phyloP scores from a whole-genome alignment of 179 eudicot genomes.

The Corrigiola litoralis region DNA sequence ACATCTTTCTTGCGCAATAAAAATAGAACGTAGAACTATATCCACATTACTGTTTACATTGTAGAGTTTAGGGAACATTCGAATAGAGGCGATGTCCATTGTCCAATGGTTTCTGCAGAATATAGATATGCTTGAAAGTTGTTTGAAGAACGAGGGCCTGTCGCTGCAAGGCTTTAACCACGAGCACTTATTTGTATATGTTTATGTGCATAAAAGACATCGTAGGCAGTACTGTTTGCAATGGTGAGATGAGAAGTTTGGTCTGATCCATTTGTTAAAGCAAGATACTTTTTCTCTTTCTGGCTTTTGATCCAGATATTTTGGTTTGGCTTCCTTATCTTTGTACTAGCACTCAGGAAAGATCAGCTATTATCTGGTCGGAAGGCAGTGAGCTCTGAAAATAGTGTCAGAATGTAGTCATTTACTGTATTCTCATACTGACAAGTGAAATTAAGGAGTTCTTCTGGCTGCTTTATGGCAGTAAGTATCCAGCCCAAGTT shows the following conservation, averaged over 20 bases:
- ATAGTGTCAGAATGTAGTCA: not conserved
- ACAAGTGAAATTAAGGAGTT: not conserved
- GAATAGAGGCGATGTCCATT: too few species aligned
- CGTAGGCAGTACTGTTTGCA: not conserved
- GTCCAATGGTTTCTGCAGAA: not conserved
- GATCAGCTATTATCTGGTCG: not conserved
- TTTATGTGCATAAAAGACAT: too few species aligned
- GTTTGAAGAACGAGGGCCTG: not conserved
- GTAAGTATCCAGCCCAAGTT: not conserved
- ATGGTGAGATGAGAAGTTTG: not conserved
- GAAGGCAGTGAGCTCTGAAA: constrained; percentile 1
- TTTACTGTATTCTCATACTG: not conserved
- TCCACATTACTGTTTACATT: not conserved
- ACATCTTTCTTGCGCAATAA: not conserved
- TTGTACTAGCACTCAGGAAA: constrained; percentile 2
- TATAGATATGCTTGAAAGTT: not conserved
- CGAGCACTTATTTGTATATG: too few species aligned
- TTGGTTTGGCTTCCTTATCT: not conserved
- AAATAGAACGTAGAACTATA: too few species aligned
- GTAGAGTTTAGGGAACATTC: not conserved
- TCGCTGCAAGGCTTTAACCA: not conserved
- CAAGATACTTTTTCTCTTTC: not conserved
- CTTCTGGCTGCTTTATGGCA: not conserved
- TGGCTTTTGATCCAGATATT: not conserved
- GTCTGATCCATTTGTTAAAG: not conserved